Conservation (phyloP, 257 asterid genomes). For the Galeopsis tetrahit region DNA sequence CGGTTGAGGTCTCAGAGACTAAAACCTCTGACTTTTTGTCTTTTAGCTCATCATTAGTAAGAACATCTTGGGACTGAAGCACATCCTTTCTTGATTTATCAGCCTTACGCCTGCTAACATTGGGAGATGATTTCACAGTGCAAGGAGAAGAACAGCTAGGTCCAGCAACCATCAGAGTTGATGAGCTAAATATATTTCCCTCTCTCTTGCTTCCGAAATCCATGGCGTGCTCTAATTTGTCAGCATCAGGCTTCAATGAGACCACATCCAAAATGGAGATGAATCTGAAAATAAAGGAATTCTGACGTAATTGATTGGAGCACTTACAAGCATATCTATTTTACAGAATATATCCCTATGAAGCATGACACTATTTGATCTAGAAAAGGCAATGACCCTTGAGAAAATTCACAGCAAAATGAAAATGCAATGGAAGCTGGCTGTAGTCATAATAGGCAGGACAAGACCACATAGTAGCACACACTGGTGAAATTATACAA, state of each 20-base stretch:
- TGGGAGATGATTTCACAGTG: slow-evolving; percentile 39
- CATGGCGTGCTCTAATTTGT: slow-evolving; percentile 49
- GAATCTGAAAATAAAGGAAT: slow-evolving; percentile 55
- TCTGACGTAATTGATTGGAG: background rate
- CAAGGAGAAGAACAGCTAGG: slow-evolving; percentile 52
- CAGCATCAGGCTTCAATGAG: slow-evolving; percentile 81
- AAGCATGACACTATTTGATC: slow-evolving; percentile 15
- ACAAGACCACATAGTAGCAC: background rate
- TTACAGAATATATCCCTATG: slow-evolving; percentile 9
- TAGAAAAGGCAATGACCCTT: slow-evolving; percentile 11
- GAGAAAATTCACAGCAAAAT: slow-evolving; percentile 6
- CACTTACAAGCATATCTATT: slow-evolving; percentile 13
- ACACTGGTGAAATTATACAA: too few species aligned
- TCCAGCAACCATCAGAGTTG: slow-evolving; percentile 89
- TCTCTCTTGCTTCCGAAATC: slow-evolving; percentile 46
- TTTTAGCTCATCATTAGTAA: slow-evolving; percentile 36
- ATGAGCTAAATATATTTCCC: slow-evolving; percentile 66
- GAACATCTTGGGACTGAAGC: slow-evolving; percentile 33
- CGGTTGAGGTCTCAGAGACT: slow-evolving; percentile 43
- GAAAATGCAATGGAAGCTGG: background rate
- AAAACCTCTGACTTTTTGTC: slow-evolving; percentile 42
- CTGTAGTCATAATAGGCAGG: slow-evolving; percentile 1
- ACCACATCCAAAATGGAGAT: slow-evolving; percentile 79
- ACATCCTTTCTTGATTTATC: slow-evolving; percentile 39
- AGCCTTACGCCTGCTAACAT: slow-evolving; percentile 39